Evolutionary conservation across 768 basidiomycete species (phyloP), one percentile per base, ranked within the genome.

Genomic region (Chalciporus sphaerocephalus): DNA sequence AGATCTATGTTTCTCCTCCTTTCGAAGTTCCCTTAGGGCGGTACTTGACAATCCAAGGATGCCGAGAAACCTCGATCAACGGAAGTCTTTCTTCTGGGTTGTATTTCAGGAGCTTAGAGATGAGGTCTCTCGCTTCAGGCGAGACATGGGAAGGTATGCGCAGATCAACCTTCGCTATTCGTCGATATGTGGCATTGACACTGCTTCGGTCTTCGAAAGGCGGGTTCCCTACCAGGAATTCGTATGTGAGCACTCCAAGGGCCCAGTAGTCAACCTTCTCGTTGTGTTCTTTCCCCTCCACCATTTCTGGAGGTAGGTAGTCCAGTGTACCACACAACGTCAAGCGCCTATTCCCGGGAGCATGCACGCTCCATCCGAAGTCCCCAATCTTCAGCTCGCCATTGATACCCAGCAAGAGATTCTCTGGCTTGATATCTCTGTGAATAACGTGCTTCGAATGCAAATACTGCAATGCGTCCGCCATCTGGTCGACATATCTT

Each of bases 351-450:
- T 92, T 90, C 1, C 90, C 82, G 0, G 95, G 95, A 0, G 94
- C 95, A 64, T 98, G 95, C 7, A 96, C 92, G 57, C 87, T 92
- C 95, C 96, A 99, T 9, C 96, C 96, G 66, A 98, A 98, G 67
- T 98, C 95, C 3, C 85, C 96, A 50, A 99, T 95, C 75, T 99
- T 98, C 57, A 99, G 73, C 63, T 98, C 95, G 32, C 95, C 95
- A 55, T 93, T 92, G 58, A 98, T 80, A 10, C 94, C 94, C 11
- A 98, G 73, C 24, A 99, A 76, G 39, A 99, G 68, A 65, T 99
- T 99, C 70, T 99, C 95, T 0, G 96, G 96, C 67, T 99, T 99
- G 71, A 99, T 99, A 59, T 99, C 96, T 24, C 96, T 82, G 65
- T 99, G 96, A 40, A 98, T 99, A 59, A 99, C 93, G 60, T 98